These are phyloP conservation scores for Sarcocystis neurona DNA, from an alignment of 169 alveolate species.

Conservation along the genomic window DNA sequence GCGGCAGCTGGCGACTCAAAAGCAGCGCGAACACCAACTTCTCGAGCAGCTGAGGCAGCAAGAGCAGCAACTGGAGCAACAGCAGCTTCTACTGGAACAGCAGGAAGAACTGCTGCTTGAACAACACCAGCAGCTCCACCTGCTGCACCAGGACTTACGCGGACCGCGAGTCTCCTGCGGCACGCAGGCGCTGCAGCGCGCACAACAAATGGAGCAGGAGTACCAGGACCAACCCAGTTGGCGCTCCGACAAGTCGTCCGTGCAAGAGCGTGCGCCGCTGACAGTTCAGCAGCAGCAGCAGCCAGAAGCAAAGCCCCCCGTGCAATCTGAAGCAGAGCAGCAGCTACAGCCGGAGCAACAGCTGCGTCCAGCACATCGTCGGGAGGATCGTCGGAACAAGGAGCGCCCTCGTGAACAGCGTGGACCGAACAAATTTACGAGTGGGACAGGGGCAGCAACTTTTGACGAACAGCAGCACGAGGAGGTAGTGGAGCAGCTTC, in stretches of 20 bases:
- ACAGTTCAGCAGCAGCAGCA: no score
- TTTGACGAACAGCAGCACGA: not conserved
- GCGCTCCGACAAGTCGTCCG: not conserved
- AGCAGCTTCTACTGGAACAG: not conserved
- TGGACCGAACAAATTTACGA: not conserved
- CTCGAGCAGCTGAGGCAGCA: not conserved
- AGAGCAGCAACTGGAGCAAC: slow-evolving; percentile 1
- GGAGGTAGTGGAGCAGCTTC: not conserved
- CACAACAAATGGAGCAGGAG: not conserved
- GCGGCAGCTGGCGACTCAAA: not conserved
- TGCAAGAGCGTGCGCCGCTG: no score
- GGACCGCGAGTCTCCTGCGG: no score
- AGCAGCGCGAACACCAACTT: not conserved
- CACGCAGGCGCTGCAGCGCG: not conserved
- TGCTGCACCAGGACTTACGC: no score
- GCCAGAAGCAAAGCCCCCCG: not conserved
- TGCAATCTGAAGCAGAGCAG: no score
- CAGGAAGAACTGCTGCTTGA: slow-evolving; percentile 3
- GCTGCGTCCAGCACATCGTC: not conserved
- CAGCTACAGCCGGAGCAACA: not conserved
- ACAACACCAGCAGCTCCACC: not conserved
- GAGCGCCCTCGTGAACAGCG: not conserved
- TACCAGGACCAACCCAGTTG: not conserved
- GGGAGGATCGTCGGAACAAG: not conserved
- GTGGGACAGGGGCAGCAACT: not conserved